Percentiles rank a stretch among this genome's conserved stretches.
Conservation (phyloP, 2,329 filamentous ascomycete genomes). For the Dactylellina sp. region DNA sequence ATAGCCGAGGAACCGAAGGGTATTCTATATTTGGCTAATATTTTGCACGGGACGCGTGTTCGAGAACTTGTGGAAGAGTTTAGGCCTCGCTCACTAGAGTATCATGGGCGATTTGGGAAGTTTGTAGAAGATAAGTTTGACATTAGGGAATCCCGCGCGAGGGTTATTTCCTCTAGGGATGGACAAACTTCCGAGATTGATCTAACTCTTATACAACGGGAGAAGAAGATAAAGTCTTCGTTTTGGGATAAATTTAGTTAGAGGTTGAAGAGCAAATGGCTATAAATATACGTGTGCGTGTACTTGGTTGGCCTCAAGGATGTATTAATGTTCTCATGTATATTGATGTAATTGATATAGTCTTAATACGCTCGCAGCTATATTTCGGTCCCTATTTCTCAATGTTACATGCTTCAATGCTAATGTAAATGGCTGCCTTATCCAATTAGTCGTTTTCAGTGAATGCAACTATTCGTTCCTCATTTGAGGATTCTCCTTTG, state of each 20-base stretch:
- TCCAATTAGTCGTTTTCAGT: conserved; percentile 4
- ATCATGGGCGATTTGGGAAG: conserved; percentile 5
- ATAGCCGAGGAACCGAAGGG: conserved; percentile 14
- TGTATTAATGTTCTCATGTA: too few relatives aligned
- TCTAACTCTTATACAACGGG: too few relatives aligned
- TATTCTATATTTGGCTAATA: conserved; percentile 10
- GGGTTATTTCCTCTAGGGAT: too few relatives aligned
- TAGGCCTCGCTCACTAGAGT: background rate
- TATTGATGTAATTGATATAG: too few relatives aligned
- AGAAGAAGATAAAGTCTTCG: too few relatives aligned
- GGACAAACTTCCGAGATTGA: too few relatives aligned
- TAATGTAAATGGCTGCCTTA: background rate
- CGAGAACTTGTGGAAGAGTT: background rate
- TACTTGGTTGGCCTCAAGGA: too few relatives aligned
- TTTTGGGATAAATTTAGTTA: too few relatives aligned
- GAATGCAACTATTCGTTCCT: conserved; percentile 1
- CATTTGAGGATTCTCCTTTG: conserved; percentile 10
- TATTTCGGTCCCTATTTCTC: too few relatives aligned
- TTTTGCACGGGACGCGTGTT: background rate
- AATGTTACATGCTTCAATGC: background rate
- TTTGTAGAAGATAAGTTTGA: conserved; percentile 5
- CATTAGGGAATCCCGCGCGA: conserved; percentile 7
- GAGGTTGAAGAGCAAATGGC: too few relatives aligned
- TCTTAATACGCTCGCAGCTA: too few relatives aligned
- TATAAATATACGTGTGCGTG: too few relatives aligned